Evolutionary conservation across 2,329 filamentous ascomycete genomes (phyloP), one percentile per base, ranked within the genome.

Genomic region (Sporothrix inflata): DNA sequence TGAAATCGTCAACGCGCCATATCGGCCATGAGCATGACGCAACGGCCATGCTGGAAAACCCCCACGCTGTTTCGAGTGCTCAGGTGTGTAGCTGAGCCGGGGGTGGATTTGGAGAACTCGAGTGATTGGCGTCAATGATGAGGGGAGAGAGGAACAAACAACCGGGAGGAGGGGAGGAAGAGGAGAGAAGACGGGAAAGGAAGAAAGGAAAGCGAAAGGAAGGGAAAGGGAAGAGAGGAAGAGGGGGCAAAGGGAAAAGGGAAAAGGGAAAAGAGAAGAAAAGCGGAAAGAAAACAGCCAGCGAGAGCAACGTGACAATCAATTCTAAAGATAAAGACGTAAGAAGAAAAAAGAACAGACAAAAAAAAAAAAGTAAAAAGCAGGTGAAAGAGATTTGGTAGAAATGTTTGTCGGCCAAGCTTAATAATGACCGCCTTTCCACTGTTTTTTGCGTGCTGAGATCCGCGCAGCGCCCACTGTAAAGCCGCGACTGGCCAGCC

Each of bases 1-100:
- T 87, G 76, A 91, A 87, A 81, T 91, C 89, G 80, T 91, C 89
- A 74, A 87, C 81, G 74, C 82, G 84, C 89, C 89, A 91, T 79
- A 89, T 81, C 69, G 87, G 86, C 86, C 84, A 86, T 68, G 82
- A 79, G 79, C 87, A 89, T 74, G 84, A 84, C 78, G 85, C 86
- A 79, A 87, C 86, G 76, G 83, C 82, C 83, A 85, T 84, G 75
- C 75, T 80, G 78, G 73, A 74, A 21, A 65, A 71, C 66, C 73
- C 73, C 70, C 73, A 74, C 72, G 49, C 27, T 16, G 63, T 53
- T 16, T 69, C 57, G 14, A 30, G 30, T 53, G 69, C 72, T 70
- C 24, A 34, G 70, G 30, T 47, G 38, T 5, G 65, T 42, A 57
- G 67, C 60, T 67, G 27, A 55, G 53, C 24, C 3, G 30, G 61